These are phyloP conservation scores for Imleria badia DNA, from an alignment of 768 basidiomycete genomes.

Conservation along the genomic window DNA sequence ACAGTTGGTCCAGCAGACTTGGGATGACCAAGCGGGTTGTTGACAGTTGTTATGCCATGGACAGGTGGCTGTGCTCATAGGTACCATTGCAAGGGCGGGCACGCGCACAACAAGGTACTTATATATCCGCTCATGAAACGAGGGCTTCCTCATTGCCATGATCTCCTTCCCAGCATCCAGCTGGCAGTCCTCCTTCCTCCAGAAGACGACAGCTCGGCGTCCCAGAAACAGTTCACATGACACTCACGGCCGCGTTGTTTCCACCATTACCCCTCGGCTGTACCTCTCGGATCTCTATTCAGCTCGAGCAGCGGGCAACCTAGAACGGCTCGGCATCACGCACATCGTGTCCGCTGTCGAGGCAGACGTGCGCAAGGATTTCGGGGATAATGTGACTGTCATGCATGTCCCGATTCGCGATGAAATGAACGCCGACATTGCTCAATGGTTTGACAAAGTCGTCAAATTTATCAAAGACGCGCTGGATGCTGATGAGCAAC, in stretches of 20 bases:
- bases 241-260: conserved; percentile 22
- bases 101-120: neutral
- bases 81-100: neutral
- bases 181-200: conserved; percentile 30
- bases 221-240: conserved; percentile 6
- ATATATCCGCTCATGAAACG: conserved; percentile 13
- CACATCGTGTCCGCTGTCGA: conserved; percentile 72
- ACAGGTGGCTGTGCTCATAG: conserved; percentile 15
- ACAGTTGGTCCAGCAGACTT: neutral
- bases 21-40: conserved; percentile 9
- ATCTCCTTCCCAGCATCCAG: conserved; percentile 32
- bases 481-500: conserved; percentile 40
- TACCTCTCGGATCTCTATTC: conserved; percentile 65
- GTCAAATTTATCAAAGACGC: conserved; percentile 54
- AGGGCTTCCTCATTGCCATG: conserved; percentile 19
- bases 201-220: conserved; percentile 16
- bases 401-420: conserved; percentile 57
- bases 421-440: conserved; percentile 39
- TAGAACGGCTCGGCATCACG: conserved; percentile 63
- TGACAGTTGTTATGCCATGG: conserved; percentile 10
- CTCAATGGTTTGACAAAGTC: conserved; percentile 45
- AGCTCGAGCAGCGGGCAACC: conserved; percentile 47
- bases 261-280: conserved; percentile 45
- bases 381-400: conserved; percentile 35
- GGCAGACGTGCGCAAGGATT: conserved; percentile 25